These are phyloP conservation scores for Trametes maxima DNA, from an alignment of 768 basidiomycete genomes.

Conservation along the genomic window DNA sequence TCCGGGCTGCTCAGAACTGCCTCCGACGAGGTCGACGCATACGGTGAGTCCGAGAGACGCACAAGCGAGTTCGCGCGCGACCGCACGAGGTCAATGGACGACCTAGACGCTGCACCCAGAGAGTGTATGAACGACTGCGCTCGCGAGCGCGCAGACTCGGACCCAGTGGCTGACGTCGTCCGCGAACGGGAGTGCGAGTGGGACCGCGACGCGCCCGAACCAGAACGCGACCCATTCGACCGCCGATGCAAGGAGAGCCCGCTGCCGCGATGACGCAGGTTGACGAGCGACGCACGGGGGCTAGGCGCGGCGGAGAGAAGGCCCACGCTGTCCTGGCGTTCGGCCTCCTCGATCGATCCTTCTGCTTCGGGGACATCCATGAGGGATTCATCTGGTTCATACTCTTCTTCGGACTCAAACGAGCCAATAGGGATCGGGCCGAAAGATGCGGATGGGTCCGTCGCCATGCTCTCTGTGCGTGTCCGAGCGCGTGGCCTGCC, in stretches of 20 bases:
- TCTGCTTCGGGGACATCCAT: slow-evolving; percentile 50
- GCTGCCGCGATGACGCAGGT: slow-evolving; percentile 44
- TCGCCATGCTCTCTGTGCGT: slow-evolving; percentile 30
- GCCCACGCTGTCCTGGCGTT: slow-evolving; percentile 63
- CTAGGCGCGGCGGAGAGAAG: slow-evolving; percentile 51
- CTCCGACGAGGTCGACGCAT: slow-evolving; percentile 41
- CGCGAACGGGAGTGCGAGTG: slow-evolving; percentile 48
- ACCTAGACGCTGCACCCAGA: slow-evolving; percentile 60
- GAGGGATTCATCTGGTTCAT: slow-evolving; percentile 35
- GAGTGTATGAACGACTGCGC: slow-evolving; percentile 70
- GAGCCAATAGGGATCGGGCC: slow-evolving; percentile 30
- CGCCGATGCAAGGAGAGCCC: slow-evolving; percentile 37
- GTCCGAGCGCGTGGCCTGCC: slow-evolving; percentile 30
- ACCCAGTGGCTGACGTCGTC: slow-evolving; percentile 31
- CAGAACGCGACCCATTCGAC: slow-evolving; percentile 43
- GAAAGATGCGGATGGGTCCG: slow-evolving; percentile 29
- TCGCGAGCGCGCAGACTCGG: slow-evolving; percentile 54
- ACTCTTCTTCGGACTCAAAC: slow-evolving; percentile 26
- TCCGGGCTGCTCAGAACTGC: slow-evolving; percentile 55
- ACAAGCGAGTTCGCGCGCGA: slow-evolving; percentile 68
- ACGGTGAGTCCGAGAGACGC: slow-evolving; percentile 44
- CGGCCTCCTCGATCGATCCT: slow-evolving; percentile 59
- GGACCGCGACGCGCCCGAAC: slow-evolving; percentile 46
- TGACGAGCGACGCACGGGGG: slow-evolving; percentile 50
- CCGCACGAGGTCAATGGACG: slow-evolving; percentile 61